Evolutionary conservation across 2,329 filamentous ascomycete species (phyloP), one percentile per base, ranked within the genome.

Genomic region (Pestalotiopsis sp.): DNA sequence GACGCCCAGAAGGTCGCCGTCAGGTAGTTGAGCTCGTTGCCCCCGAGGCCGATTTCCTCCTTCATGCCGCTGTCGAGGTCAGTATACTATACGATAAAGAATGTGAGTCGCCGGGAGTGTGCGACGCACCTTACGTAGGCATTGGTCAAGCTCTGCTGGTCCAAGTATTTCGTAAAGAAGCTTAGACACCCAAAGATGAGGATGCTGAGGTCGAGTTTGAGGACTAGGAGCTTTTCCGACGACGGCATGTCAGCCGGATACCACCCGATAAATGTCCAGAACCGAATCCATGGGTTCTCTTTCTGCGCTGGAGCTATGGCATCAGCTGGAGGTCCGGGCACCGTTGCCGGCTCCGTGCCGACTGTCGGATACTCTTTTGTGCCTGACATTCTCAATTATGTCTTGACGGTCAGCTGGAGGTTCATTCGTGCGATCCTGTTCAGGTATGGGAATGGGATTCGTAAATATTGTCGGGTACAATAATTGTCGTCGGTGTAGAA

Each of bases 151-250:
- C 78, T 78, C 25, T 78, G 76, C 57, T 80, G 79, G 62, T 81
- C 79, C 5, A 82, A 74, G 66, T 81, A 81, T 27, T 82, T 81
- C 4, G 79, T 82, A 67, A 81, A 82, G 71, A 81, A 81, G 7
- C 77, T 80, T 4, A 81, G 70, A 27, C 80, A 82, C 0, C 80
- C 80, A 69, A 80, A 81, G 7, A 81, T 70, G 23, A 82, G 72
- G 49, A 82, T 80, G 66, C 76, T 76, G 5, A 82, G 70, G 65
- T 82, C 80, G 4, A 82, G 78, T 67, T 80, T 80, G 65, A 81
- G 67, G 12, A 81, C 74, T 11, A 81, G 71, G 4, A 68, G 65
- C 70, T 80, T 81, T 68, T 82, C 80, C 5, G 73, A 68, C 14
- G 71, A 68, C 0, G 76, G 72, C 75, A 77, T 80, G 40, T 75